These are phyloP conservation scores for Blastobotrys capitulatus DNA, from an alignment of 1,139 yeast species.

Conservation along the genomic window DNA sequence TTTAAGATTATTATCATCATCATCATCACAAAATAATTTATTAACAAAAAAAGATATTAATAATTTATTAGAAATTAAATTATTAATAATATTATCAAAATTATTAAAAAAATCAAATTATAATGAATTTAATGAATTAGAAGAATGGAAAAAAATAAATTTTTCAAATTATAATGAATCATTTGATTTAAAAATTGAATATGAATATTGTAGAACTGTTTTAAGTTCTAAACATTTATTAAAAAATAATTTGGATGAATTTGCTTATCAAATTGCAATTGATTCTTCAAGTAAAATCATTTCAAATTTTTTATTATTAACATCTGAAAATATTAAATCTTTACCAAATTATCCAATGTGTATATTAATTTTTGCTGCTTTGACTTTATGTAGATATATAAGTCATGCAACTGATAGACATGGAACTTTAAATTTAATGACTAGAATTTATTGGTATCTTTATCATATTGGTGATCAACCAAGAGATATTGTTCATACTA, in stretches of 20 bases:
- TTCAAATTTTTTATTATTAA: slow-evolving; percentile 39
- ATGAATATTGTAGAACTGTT: slow-evolving; percentile 11
- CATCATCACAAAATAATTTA: neutral
- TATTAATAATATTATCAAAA: slow-evolving; percentile 12
- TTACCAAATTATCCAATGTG: slow-evolving; percentile 46
- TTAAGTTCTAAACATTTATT: slow-evolving; percentile 4
- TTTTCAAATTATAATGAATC: neutral
- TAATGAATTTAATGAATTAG: slow-evolving; percentile 2
- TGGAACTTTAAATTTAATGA: slow-evolving; percentile 38
- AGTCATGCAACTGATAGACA: slow-evolving; percentile 29
- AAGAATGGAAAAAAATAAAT: slow-evolving; percentile 5
- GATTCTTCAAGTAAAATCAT: slow-evolving; percentile 40
- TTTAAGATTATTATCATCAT: slow-evolving; percentile 13
- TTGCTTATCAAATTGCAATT: slow-evolving; percentile 9
- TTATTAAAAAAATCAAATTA: neutral
- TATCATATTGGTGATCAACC: slow-evolving; percentile 48
- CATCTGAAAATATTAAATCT: slow-evolving; percentile 43
- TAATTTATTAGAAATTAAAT: slow-evolving; percentile 15
- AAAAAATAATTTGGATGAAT: neutral
- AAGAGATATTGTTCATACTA: slow-evolving; percentile 52
- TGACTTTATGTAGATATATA: slow-evolving; percentile 44
- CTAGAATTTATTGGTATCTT: slow-evolving; percentile 50
- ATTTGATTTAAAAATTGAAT: slow-evolving; percentile 2
- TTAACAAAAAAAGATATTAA: slow-evolving; percentile 11
- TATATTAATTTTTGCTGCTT: slow-evolving; percentile 47